These are phyloP conservation scores for Pythium rishiriense DNA, from an alignment of 352 stramenopile species.

Conservation along the genomic window DNA sequence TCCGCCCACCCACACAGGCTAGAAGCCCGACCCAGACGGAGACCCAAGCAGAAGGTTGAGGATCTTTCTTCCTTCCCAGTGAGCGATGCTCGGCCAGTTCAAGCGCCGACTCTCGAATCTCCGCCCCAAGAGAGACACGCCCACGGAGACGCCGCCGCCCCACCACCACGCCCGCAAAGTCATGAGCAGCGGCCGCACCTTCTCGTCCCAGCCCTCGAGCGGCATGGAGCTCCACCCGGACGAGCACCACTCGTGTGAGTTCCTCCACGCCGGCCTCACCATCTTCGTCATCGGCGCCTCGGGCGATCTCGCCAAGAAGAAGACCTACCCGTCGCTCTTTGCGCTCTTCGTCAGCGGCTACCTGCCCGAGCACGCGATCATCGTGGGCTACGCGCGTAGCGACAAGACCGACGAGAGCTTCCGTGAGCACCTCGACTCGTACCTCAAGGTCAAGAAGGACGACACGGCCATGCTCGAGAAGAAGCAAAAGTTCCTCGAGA, in stretches of 20 bases:
- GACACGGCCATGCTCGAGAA: conserved; percentile 34
- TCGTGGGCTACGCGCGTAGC: conserved; percentile 86
- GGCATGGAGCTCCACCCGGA: conserved; percentile 36
- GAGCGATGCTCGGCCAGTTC: conserved; percentile 16
- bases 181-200: conserved; percentile 4
- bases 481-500: conserved; percentile 74
- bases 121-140: conserved; percentile 17
- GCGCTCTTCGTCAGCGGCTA: conserved; percentile 79
- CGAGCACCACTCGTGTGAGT: conserved; percentile 67
- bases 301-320: conserved; percentile 90
- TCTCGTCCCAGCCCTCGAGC: background rate
- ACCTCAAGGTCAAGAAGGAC: conserved; percentile 61
- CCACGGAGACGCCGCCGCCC: background rate
- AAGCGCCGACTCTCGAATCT: conserved; percentile 26
- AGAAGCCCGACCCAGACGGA: background rate
- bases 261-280: conserved; percentile 66
- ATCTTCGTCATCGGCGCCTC: conserved; percentile 88
- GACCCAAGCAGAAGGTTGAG: conserved; percentile 14
- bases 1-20: background rate
- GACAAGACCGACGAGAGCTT: conserved; percentile 86
- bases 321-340: conserved; percentile 92
- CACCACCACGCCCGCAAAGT: conserved; percentile 3
- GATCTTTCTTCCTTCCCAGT: conserved; percentile 9
- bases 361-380: conserved; percentile 79
- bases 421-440: conserved; percentile 68